These are phyloP conservation scores for Ganoderma meredithae DNA, from an alignment of 1,284 basidiomycete genomes.

Conservation along the genomic window DNA sequence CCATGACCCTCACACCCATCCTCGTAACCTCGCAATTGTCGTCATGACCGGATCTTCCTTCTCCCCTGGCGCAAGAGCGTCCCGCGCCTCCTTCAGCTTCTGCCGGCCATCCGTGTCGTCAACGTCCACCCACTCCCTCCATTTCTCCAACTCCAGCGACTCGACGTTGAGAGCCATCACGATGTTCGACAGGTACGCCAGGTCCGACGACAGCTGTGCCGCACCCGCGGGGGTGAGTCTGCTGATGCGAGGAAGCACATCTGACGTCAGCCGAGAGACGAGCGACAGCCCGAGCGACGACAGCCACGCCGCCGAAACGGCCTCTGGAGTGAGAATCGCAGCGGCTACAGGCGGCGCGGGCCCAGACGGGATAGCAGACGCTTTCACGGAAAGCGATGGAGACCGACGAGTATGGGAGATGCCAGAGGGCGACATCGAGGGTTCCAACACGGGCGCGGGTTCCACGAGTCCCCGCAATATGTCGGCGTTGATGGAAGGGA, in stretches of 20 bases:
- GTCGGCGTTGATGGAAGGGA: conserved; percentile 74
- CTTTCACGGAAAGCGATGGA: conserved; percentile 42
- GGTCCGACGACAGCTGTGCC: conserved; percentile 86
- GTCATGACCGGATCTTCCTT: conserved; percentile 29
- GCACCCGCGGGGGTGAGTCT: conserved; percentile 71
- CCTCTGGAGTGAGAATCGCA: conserved; percentile 64
- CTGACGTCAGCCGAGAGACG: conserved; percentile 72
- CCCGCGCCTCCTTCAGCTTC: conserved; percentile 42
- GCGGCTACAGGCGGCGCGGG: conserved; percentile 39
- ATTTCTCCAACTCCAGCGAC: conserved; percentile 74
- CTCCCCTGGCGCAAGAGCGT: conserved; percentile 20
- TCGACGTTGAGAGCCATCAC: conserved; percentile 92
- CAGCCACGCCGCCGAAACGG: conserved; percentile 89
- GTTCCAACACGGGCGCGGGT: conserved; percentile 38
- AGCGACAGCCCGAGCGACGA: conserved; percentile 86
- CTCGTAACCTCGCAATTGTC: conserved; percentile 29
- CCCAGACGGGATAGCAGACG: conserved; percentile 38
- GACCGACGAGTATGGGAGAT: conserved; percentile 46
- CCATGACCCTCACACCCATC: conserved; percentile 24
- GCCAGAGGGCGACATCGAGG: conserved; percentile 33
- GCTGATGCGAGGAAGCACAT: conserved; percentile 69
- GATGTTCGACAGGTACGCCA: conserved; percentile 91
- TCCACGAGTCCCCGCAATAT: conserved; percentile 58
- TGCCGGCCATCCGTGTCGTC: conserved; percentile 62
- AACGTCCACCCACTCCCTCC: conserved; percentile 72